Base-by-base conservation (phyloP, 805 yeast species). In the Lipomyces orientalis region DNA sequence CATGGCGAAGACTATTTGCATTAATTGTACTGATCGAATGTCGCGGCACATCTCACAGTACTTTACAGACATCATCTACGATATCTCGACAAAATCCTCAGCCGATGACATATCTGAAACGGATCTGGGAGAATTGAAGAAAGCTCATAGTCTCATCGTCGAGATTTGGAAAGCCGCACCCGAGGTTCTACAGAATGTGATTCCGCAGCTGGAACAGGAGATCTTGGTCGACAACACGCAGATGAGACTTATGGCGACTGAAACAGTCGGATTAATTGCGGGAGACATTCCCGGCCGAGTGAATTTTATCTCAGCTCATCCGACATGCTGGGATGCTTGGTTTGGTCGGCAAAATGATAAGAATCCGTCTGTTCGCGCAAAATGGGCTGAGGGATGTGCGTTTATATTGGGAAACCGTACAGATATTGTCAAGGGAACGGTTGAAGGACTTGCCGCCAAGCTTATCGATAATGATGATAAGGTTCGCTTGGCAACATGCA, bases 91-190 rank as follows among this genome's bases (percentile, higher is more conserved):
- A 72, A 71, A 58, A 77, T 76, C n/a, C 76, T 75, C 65, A 4
- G 73, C 73, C 14, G 74, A 68, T n/a, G 74, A 73, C 33, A 76
- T 66, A 19, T 72, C 75, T 12, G 76, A 73, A 12, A 70, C 72
- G 16, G 74, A 72, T 34, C 64, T 79, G 60, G 83, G 81, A 55
- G 86, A 85, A 25, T 77, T 90, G 62, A 81, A 80, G 10, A 88
- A 88, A 73, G 81, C 90, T 2, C 97, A 92, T 74, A 82, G 77
- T 12, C 78, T 91, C 43, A 79, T 88, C 0, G 79, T 88, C 1
- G 88, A 88, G 67, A 79, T 93, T 1, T 93, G 97, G 97, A 85
- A 82, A 72, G 83, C 85, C 61, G 88, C 87, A 0, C 97, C 97
- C 0, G 95, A 90, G 58, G 79, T 90, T 25, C 80, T 91, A 10